Evolutionary conservation across 495 filamentous ascomycete species (phyloP), one percentile per base, ranked within the genome.

Genomic region (Talaromyces trachyspermus): DNA sequence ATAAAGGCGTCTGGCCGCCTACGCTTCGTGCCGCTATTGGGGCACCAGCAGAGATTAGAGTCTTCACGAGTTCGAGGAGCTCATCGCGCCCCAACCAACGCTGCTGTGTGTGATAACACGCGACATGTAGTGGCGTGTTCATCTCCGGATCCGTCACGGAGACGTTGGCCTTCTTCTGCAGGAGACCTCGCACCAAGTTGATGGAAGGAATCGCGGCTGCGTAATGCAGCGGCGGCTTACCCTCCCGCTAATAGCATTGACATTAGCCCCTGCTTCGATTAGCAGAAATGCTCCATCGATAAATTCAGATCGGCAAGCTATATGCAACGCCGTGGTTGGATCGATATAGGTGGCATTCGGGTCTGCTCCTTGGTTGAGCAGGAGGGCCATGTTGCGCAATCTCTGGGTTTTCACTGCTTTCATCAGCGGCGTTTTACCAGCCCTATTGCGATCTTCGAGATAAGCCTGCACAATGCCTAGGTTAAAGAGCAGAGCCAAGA

Each of bases 341-440:
- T 42, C 22, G 2, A 14, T 5, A 11, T 3, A n/a, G 5, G 14
- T 3, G 9, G 17, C 9, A 23, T 44, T 18, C 3, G 42, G 17
- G 15, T 19, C 6, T 22, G 42, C 42, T 17, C 25, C 15, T 19
- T 27, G 18, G 19, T 20, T 17, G 22, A 44, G 14, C 18, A 44
- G 30, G 19, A 23, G 11, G 7, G 8, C 17, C 15, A 44, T 25
- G 22, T 44, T 44, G 11, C 30, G n/a, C 10, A 14, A 12, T 6
- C 19, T 11, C 15, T 23, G 17, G 4, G 3, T 7, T 18, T 32
- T 23, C 18, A 44, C 17, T 9, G 42, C 42, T 11, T 44, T 20
- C 42, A 30, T 18, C 5, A 44, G 42, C 11, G 42, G 42, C 17
- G 42, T 44, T 25, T 23, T 44, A 5, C 42, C 42, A 11, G 7